These are phyloP conservation scores for thale cress (Arabidopsis thaliana) DNA, from an alignment of 345 rosid species.

Conservation along the genomic window DNA sequence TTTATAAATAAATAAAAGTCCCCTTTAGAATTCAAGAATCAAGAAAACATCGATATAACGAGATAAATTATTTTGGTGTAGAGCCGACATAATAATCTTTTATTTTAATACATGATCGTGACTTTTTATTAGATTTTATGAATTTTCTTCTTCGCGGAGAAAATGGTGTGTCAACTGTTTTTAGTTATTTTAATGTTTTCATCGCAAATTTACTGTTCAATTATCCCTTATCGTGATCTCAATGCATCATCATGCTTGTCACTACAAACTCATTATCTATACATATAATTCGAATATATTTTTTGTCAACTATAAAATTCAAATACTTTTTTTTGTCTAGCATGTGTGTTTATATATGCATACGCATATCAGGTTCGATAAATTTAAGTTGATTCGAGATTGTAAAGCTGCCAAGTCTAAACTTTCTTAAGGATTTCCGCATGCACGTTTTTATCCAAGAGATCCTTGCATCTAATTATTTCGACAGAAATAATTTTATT, in stretches of 20 bases:
- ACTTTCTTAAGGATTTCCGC: background rate
- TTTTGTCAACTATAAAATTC: background rate
- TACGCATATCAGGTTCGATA: constrained; percentile 5
- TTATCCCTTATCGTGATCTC: constrained; percentile 34
- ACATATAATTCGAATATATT: background rate
- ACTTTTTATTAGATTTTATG: constrained; percentile 23
- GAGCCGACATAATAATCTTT: constrained; percentile 36
- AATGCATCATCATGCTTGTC: constrained; percentile 45
- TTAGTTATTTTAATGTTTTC: constrained; percentile 32
- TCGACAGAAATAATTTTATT: too few species aligned
- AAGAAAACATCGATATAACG: constrained; percentile 11
- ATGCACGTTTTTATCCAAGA: constrained; percentile 6
- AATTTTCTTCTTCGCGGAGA: constrained; percentile 31
- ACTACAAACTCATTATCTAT: constrained; percentile 37
- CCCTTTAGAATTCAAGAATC: constrained; percentile 26
- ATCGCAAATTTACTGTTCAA: constrained; percentile 37
- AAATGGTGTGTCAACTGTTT: constrained; percentile 42
- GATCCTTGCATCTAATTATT: constrained; percentile 5
- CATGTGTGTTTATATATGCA: background rate
- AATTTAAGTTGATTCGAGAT: constrained; percentile 23
- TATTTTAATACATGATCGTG: constrained; percentile 23
- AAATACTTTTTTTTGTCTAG: background rate
- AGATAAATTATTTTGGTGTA: constrained; percentile 29
- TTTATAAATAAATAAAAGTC: constrained; percentile 7
- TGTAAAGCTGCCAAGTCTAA: background rate